A percentile compares a stretch with the other conserved stretches of the same genome.
Evolutionary conservation across 805 yeast species (phyloP).

Genomic region (Lipomyces anomalus): DNA sequence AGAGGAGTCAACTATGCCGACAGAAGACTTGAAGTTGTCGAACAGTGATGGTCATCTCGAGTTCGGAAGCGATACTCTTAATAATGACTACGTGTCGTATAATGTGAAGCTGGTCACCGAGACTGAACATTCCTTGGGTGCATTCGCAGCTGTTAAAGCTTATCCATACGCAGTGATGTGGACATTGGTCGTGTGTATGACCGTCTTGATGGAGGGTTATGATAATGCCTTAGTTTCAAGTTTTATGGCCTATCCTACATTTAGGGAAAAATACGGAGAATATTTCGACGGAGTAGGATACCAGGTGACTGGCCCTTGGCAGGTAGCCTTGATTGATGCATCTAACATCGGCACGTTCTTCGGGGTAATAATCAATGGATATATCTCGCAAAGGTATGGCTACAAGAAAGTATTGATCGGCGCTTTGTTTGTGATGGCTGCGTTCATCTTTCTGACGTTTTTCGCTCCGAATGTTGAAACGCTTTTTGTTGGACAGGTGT

Average conservation of each 20-base stretch:
- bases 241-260: slow-evolving; percentile 35
- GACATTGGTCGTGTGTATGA: slow-evolving; percentile 41
- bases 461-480: slow-evolving; percentile 41
- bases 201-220: slow-evolving; percentile 47
- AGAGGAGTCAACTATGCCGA: too few relatives aligned
- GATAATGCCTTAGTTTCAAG: slow-evolving; percentile 39
- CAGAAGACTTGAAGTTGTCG: too few relatives aligned
- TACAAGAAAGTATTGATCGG: slow-evolving; percentile 40
- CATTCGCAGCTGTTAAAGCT: slow-evolving; percentile 34
- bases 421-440: slow-evolving; percentile 33
- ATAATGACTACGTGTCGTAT: too few relatives aligned
- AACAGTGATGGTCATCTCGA: too few relatives aligned
- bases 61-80: too few relatives aligned
- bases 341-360: slow-evolving; percentile 40
- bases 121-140: slow-evolving; percentile 28
- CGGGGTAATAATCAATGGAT: slow-evolving; percentile 44
- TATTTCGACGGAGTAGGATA: neutral
- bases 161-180: slow-evolving; percentile 43
- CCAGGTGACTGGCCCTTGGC: slow-evolving; percentile 29
- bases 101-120: too few relatives aligned
- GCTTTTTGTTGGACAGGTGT: slow-evolving; percentile 37
- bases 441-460: slow-evolving; percentile 43
- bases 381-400: slow-evolving; percentile 42
- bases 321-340: slow-evolving; percentile 29
- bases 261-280: slow-evolving; percentile 11